Base-by-base conservation (phyloP, 305 asterid species). In the Fraxinus nigra region DNA sequence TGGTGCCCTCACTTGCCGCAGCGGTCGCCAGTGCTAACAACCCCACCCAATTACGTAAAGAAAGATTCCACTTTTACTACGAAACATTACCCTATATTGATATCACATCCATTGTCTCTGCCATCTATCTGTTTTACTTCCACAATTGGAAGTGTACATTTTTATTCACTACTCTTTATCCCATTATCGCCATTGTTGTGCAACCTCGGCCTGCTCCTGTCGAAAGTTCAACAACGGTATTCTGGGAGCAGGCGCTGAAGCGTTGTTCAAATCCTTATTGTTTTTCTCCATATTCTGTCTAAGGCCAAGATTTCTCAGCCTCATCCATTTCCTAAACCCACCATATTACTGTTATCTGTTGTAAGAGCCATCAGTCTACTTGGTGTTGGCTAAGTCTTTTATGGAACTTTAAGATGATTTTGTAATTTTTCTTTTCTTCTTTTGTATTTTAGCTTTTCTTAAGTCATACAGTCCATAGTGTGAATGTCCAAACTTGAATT, bases 1-100 rank as follows among this genome's bases (percentile, higher is more conserved):
- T 13, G 99, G 99, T 37, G 97, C 79, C 83, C 93, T 92, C 7
- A 87, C 83, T 6, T 95, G 99, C 78, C 97, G 95, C 37, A 79
- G 90, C 59, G 93, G 92, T 77, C 87, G 86, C 65, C 72, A 84
- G 74, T 91, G 95, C 87, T 91, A 88, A 89, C 84, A 81, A 35
- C n/a, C 78, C 59, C 7, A 56, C 76, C 67, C 65, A 70, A 14
- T 70, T 30, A 32, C 43, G 2, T 14, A 32, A 70, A 30, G 24
- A 32, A 7, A 5, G 54, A 40, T 8, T 59, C 34, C 70, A 22
- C 18, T 30, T 78, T 5, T 32, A 32, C 80, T 77, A 28, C 9
- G 3, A 80, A 79, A n/a, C 33, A 85, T 76, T 69, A 69, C 73
- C 79, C 76, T 74, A 61, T 70, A 63, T 70, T 59, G 40, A 78